These are phyloP conservation scores for Amylostereum chailletii DNA, from an alignment of 1,284 basidiomycete species.

Conservation along the genomic window DNA sequence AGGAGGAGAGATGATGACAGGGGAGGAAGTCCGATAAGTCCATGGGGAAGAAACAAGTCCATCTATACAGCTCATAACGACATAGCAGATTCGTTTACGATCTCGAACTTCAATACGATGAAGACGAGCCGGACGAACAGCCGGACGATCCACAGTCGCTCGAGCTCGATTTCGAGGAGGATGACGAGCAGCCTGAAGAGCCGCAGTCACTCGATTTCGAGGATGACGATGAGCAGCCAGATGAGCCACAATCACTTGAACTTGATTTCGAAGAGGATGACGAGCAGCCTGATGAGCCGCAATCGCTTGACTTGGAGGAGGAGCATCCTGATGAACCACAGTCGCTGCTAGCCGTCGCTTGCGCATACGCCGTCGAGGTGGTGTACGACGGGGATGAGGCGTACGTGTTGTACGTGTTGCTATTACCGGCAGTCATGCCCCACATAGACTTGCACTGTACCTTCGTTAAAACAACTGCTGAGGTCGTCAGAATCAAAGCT, in stretches of 20 bases:
- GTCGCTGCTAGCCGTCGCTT: not conserved
- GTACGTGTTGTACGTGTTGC: slow-evolving; percentile 45
- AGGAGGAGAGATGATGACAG: no score
- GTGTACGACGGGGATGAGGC: slow-evolving; percentile 17
- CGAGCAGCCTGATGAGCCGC: slow-evolving; percentile 6
- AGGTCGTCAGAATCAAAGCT: not conserved
- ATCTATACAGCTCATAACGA: no score
- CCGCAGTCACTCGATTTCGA: not conserved
- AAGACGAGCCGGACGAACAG: slow-evolving; percentile 3
- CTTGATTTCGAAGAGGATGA: not conserved
- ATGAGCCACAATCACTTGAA: not conserved
- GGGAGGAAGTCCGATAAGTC: no score
- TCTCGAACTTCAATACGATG: not conserved
- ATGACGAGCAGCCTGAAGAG: not conserved
- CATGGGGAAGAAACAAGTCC: no score
- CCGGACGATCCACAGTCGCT: slow-evolving; percentile 1
- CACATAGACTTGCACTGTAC: slow-evolving; percentile 49
- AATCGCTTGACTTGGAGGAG: not conserved
- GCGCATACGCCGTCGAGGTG: slow-evolving; percentile 1
- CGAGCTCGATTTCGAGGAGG: not conserved
- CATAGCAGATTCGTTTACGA: no score
- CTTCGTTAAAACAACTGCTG: slow-evolving; percentile 6
- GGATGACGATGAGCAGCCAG: slow-evolving; percentile 3
- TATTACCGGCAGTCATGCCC: slow-evolving; percentile 42
- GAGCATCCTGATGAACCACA: not conserved